Conservation (phyloP, 345 rosid genomes). For the Camelina hispida region DNA sequence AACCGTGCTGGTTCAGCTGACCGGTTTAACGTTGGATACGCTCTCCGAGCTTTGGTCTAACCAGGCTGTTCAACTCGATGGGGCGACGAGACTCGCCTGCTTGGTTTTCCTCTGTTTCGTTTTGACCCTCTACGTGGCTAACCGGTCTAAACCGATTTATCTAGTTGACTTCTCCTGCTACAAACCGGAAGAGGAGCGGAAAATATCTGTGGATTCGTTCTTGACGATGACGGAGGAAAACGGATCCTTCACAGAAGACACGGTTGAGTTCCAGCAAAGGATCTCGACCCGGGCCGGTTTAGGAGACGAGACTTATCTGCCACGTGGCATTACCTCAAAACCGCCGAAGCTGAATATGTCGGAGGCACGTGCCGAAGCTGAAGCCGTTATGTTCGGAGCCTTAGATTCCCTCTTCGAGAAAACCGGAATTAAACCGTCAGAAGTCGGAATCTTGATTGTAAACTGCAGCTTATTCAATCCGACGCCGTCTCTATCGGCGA, state of each 20-base stretch:
- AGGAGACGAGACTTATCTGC: conserved; percentile 78
- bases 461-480: conserved; percentile 89
- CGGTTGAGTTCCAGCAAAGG: conserved; percentile 67
- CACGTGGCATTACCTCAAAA: conserved; percentile 61
- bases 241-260: conserved; percentile 56
- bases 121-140: conserved; percentile 56
- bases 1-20: conserved; percentile 52
- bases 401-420: conserved; percentile 63
- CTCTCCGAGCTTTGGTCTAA: conserved; percentile 54
- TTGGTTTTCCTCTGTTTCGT: conserved; percentile 51
- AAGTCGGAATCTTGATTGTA: conserved; percentile 69
- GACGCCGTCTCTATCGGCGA: conserved; percentile 76
- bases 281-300: conserved; percentile 66
- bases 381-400: conserved; percentile 73
- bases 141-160: conserved; percentile 68
- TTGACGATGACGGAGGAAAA: conserved; percentile 60
- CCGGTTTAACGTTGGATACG: conserved; percentile 54
- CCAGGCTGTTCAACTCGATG: conserved; percentile 47
- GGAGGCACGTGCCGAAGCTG: conserved; percentile 82
- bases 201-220: conserved; percentile 62
- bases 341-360: conserved; percentile 72
- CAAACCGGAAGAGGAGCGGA: conserved; percentile 66
- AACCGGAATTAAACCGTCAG: conserved; percentile 63
- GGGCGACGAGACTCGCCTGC: conserved; percentile 49
- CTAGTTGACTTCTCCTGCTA: conserved; percentile 76